Conservation (phyloP, 805 yeast genomes). For the Sugiyamaella mastotermitis region DNA sequence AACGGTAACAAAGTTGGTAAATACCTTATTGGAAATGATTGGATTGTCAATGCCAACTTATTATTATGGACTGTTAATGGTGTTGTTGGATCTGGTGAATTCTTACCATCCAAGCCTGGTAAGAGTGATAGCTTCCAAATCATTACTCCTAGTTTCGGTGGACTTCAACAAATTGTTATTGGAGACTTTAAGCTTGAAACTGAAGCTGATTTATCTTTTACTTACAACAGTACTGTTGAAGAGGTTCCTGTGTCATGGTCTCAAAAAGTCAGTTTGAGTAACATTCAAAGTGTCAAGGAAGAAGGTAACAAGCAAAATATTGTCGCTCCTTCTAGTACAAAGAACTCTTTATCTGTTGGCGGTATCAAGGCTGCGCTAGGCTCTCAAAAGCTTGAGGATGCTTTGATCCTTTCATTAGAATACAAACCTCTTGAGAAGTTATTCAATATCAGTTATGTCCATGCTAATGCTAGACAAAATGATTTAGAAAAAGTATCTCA, state of each 20-base stretch:
- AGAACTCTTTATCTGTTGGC: neutral
- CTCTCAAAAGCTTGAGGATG: neutral
- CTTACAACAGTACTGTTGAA: neutral
- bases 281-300: constrained; percentile 2
- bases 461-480: neutral
- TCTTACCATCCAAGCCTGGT: neutral
- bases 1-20: constrained; percentile 7
- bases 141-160: neutral
- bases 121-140: neutral
- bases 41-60: constrained; percentile 30
- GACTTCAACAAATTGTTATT: neutral
- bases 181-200: neutral
- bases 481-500: neutral
- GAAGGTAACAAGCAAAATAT: constrained; percentile 5
- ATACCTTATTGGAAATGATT: constrained; percentile 21
- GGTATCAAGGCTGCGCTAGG: neutral
- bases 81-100: constrained; percentile 22
- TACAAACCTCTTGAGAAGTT: neutral
- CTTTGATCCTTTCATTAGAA: neutral
- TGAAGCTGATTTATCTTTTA: neutral
- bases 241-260: neutral
- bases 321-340: neutral
- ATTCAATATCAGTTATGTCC: constrained; percentile 2
- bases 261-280: constrained; percentile 4
- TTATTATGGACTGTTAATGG: constrained; percentile 26